A percentile compares a stretch with the other conserved stretches of the same genome.
phyloP scores from a whole-genome alignment of 1,284 basidiomycete genomes.

The Chondrostereum purpureum region DNA sequence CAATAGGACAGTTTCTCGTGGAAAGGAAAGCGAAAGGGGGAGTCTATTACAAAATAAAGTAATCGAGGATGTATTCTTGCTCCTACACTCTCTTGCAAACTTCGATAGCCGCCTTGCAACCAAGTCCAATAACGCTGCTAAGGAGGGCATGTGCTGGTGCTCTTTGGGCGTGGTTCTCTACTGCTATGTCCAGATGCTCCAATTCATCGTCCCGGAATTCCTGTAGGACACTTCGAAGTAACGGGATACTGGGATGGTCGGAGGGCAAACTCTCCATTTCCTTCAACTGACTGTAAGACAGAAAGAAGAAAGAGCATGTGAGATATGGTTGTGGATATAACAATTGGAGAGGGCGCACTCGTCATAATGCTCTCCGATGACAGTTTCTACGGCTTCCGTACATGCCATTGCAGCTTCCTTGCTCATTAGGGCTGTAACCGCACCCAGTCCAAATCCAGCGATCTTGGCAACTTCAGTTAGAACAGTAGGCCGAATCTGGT shows the following conservation, averaged over 20 bases:
- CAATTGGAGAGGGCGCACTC: slow-evolving; percentile 71
- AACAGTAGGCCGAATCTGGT: slow-evolving; percentile 78
- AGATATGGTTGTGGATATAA: too few relatives aligned
- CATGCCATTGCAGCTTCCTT: slow-evolving; percentile 97
- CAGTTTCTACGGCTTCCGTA: slow-evolving; percentile 95
- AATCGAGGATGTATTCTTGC: slow-evolving; percentile 2
- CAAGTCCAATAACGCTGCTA: slow-evolving; percentile 77
- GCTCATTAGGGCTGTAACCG: slow-evolving; percentile 81
- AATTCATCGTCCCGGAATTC: slow-evolving; percentile 96
- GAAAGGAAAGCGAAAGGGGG: slow-evolving; percentile 38
- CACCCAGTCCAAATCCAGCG: slow-evolving; percentile 82
- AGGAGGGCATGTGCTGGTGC: slow-evolving; percentile 90
- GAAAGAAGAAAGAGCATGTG: slow-evolving; percentile 1
- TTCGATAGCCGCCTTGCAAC: slow-evolving; percentile 88
- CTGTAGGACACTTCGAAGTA: slow-evolving; percentile 69
- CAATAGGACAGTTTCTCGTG: slow-evolving; percentile 15
- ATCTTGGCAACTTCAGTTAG: slow-evolving; percentile 81
- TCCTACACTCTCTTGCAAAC: slow-evolving; percentile 76
- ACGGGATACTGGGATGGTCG: slow-evolving; percentile 73
- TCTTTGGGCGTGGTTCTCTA: slow-evolving; percentile 84
- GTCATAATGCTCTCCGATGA: slow-evolving; percentile 97
- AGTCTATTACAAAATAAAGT: slow-evolving; percentile 21
- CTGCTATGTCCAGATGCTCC: slow-evolving; percentile 89
- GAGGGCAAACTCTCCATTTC: slow-evolving; percentile 56
- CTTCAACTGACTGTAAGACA: slow-evolving; percentile 58